Evolutionary conservation across 2,329 filamentous ascomycete species (phyloP).

Genomic region (Rutstroemia sp.): DNA sequence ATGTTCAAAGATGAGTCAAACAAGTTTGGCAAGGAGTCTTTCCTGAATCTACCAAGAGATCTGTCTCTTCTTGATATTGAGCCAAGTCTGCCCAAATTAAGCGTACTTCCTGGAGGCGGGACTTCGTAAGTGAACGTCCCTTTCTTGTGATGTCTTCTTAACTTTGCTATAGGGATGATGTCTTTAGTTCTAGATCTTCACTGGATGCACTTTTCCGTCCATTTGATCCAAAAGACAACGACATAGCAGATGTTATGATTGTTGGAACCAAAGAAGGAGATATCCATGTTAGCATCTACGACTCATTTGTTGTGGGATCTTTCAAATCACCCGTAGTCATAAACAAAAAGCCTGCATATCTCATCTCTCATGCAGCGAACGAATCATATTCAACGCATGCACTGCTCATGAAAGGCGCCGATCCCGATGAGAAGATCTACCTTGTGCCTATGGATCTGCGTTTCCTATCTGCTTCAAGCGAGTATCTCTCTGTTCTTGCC

Average conservation of each 20-base stretch:
- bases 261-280: constrained; percentile 64
- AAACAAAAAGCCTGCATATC: constrained; percentile 22
- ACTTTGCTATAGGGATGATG: constrained; percentile 26
- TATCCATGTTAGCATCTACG: constrained; percentile 75
- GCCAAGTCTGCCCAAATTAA: constrained; percentile 67
- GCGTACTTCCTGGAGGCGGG: constrained; percentile 59
- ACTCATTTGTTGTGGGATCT: constrained; percentile 72
- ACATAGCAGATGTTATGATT: constrained; percentile 73
- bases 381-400: constrained; percentile 68
- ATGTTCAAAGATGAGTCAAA: constrained; percentile 13
- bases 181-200: constrained; percentile 29
- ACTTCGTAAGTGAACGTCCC: constrained; percentile 43
- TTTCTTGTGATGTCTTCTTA: background rate
- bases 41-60: constrained; percentile 58
- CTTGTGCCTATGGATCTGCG: constrained; percentile 76
- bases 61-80: constrained; percentile 71
- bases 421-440: constrained; percentile 38
- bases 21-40: constrained; percentile 10
- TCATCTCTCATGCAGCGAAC: constrained; percentile 61
- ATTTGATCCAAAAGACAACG: constrained; percentile 52
- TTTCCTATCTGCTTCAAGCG: constrained; percentile 70
- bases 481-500: constrained; percentile 76
- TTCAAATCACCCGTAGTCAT: constrained; percentile 41
- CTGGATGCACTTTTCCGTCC: constrained; percentile 30
- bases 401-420: constrained; percentile 50